Evolutionary conservation across 768 basidiomycete species (phyloP).

Genomic region (Leucosporidium yakuticum): DNA sequence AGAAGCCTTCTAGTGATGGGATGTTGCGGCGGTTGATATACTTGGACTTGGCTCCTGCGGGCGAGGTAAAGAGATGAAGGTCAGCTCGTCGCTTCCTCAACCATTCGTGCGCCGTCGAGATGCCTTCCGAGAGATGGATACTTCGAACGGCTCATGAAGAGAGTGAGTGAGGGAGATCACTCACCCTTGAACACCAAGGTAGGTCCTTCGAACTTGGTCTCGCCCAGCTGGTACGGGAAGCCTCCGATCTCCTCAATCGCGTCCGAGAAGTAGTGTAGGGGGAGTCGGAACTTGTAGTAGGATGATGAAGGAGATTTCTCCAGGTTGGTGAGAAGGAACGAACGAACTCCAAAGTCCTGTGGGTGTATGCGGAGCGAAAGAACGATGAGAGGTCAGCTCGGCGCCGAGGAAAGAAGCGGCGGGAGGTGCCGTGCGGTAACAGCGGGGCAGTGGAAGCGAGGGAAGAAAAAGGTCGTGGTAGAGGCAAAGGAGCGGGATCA

Average conservation of each 20-base stretch:
- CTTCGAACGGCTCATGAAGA: slow-evolving; percentile 4
- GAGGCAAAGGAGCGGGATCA: background rate
- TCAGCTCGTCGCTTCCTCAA: background rate
- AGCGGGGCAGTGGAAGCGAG: background rate
- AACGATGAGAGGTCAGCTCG: background rate
- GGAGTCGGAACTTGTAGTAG: slow-evolving; percentile 63
- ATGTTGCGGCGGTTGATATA: slow-evolving; percentile 71
- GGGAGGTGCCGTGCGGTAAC: background rate
- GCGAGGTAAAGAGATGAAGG: background rate
- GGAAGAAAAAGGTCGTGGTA: background rate
- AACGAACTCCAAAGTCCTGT: slow-evolving; percentile 68
- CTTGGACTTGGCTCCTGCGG: slow-evolving; percentile 43
- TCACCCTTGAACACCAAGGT: slow-evolving; percentile 71
- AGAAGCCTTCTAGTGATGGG: slow-evolving; percentile 59
- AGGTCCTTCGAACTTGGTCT: slow-evolving; percentile 53
- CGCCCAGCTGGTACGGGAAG: slow-evolving; percentile 58
- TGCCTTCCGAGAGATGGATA: too few relatives aligned
- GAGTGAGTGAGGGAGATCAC: background rate
- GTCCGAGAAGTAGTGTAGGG: slow-evolving; percentile 59
- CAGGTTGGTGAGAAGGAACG: slow-evolving; percentile 82
- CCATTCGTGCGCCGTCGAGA: too few relatives aligned
- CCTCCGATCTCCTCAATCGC: slow-evolving; percentile 62
- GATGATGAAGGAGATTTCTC: slow-evolving; percentile 39
- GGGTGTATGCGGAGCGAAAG: background rate
- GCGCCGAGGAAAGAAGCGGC: background rate